Evolutionary conservation across 2,329 filamentous ascomycete genomes (phyloP).

Genomic region (Nectriaceae sp.): DNA sequence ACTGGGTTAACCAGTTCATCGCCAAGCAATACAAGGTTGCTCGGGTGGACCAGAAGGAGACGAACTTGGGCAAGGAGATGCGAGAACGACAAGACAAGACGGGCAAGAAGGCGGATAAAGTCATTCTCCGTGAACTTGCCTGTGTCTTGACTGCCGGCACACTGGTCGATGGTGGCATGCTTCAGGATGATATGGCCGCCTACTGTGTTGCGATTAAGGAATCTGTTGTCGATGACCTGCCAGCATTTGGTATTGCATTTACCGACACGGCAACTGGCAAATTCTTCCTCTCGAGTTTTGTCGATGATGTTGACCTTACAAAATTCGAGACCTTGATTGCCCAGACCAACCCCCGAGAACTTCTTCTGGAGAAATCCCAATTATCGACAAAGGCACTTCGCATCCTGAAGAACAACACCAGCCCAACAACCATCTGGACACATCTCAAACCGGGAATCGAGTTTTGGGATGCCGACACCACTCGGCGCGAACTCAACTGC

Average conservation of each 20-base stretch:
- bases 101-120: constrained; percentile 80
- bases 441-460: constrained; percentile 83
- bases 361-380: constrained; percentile 84
- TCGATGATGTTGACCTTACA: constrained; percentile 89
- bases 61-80: constrained; percentile 96
- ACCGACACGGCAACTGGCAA: constrained; percentile 95
- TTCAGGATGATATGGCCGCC: constrained; percentile 96
- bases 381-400: constrained; percentile 87
- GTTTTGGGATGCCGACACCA: constrained; percentile 86
- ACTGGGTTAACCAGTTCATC: constrained; percentile 98
- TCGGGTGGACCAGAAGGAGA: constrained; percentile 94
- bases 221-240: constrained; percentile 68
- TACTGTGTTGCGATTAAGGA: constrained; percentile 97
- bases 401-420: constrained; percentile 94
- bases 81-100: constrained; percentile 75
- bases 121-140: constrained; percentile 87
- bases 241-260: constrained; percentile 89
- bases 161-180: constrained; percentile 92
- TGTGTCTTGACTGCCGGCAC: constrained; percentile 92
- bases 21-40: constrained; percentile 98
- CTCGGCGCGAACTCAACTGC: constrained; percentile 77
- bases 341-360: constrained; percentile 84
- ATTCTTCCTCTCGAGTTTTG: constrained; percentile 89
- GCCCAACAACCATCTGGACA: constrained; percentile 94
- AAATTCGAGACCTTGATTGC: constrained; percentile 97